Conservation (phyloP, 2,329 filamentous ascomycete species). For the Talaromyces sp. region DNA sequence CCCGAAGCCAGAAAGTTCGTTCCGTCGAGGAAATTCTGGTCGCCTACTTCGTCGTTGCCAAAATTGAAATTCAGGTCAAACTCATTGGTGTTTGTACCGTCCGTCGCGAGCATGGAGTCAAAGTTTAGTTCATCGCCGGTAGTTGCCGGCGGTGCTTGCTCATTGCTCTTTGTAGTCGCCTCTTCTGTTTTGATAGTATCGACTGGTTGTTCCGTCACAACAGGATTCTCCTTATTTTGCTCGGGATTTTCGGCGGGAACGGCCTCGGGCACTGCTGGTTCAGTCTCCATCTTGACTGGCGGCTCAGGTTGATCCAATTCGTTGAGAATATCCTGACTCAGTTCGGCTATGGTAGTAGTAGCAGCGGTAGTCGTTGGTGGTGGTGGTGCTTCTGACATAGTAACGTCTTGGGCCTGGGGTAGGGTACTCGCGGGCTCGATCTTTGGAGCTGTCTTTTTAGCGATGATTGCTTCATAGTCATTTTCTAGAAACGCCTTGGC, state of each 20-base stretch:
- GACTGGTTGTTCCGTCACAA: constrained; percentile 13
- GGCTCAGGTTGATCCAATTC: constrained; percentile 14
- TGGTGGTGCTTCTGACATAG: constrained; percentile 22
- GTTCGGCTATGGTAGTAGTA: constrained; percentile 11
- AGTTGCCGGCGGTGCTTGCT: constrained; percentile 22
- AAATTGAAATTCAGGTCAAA: constrained; percentile 39
- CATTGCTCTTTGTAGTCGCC: constrained; percentile 9
- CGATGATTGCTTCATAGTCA: constrained; percentile 34
- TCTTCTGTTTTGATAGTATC: constrained; percentile 22
- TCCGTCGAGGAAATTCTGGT: constrained; percentile 34
- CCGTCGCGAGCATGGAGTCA: constrained; percentile 34
- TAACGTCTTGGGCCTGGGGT: constrained; percentile 22
- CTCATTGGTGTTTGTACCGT: constrained; percentile 26
- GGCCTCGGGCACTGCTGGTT: background rate
- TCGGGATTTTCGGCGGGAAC: constrained; percentile 16
- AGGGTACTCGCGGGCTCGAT: constrained; percentile 7
- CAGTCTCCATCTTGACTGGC: constrained; percentile 11
- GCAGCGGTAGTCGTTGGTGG: background rate
- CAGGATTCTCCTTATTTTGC: constrained; percentile 5
- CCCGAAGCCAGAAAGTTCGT: constrained; percentile 22
- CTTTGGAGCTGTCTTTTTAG: constrained; percentile 22
- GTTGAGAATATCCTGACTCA: constrained; percentile 13
- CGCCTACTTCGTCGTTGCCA: constrained; percentile 32
- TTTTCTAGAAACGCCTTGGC: constrained; percentile 39
- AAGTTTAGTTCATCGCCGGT: constrained; percentile 35